Evolutionary conservation across 179 eudicot genomes (phyloP), one percentile per base, ranked within the genome.

Genomic region (Monotropa hypopitys): DNA sequence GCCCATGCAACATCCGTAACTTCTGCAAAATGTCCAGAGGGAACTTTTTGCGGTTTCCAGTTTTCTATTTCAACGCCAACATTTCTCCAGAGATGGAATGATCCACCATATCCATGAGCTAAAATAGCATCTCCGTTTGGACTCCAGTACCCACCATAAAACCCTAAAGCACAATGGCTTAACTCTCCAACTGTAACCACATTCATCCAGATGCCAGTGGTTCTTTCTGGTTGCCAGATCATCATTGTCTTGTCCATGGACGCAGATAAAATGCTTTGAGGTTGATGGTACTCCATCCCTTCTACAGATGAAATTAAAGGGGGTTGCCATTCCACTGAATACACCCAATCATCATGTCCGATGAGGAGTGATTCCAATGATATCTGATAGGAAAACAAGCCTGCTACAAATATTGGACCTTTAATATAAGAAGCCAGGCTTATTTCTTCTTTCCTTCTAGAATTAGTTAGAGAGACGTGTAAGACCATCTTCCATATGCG

Each of bases 181-280:
- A 94, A 82, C 80, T 94, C 98, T 69, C 98, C 98, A 80, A 94
- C 98, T 71, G 97, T 92, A 6, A 94, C 98, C 76, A 93, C 90
- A 87, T 94, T 94, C 90, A 93, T 87, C 98, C 98, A 94, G 83
- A 94, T 92, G 50, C 97, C 98, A 71, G 94, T 88, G 26, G 88
- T 93, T 83, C 84, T 89, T 81, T 92, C 97, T 13, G 97, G 98
- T 84, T 90, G 91, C 98, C 98, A 94, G 45, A 94, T 91, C 98
- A 94, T 92, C 97, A 94, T 94, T 53, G 98, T 94, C 84, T 94
- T 94, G 76, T 94, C 98, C 97, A 94, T 94, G 45, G 98, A 94
- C 21, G 98, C 95, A 57, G 98, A 94, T 72, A 94, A 89, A 76
- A 94, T 89, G 86, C 92, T 88, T 77, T 84, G 90, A 16, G 90